These are phyloP conservation scores for Anthracocystis panici-leucophaei DNA, from an alignment of 1,284 basidiomycete species.

Conservation along the genomic window DNA sequence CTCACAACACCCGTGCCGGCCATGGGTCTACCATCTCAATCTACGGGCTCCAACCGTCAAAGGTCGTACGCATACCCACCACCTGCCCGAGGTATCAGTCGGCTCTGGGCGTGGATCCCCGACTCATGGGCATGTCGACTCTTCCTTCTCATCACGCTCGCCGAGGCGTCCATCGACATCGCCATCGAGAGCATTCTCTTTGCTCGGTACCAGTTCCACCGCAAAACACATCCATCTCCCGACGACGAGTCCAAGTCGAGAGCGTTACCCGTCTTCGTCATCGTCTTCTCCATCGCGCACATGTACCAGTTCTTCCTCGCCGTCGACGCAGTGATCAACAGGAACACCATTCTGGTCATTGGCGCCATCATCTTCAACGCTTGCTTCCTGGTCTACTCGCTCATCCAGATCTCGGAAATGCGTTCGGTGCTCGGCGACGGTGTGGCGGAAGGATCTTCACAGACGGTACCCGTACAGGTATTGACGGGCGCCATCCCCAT, in stretches of 20 bases:
- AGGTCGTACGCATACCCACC: slow-evolving; percentile 41
- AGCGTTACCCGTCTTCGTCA: slow-evolving; percentile 59
- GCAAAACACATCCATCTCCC: slow-evolving; percentile 31
- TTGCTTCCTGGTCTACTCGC: slow-evolving; percentile 59
- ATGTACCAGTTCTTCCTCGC: slow-evolving; percentile 59
- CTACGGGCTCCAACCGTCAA: slow-evolving; percentile 33
- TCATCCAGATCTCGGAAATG: slow-evolving; percentile 63
- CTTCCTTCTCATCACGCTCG: slow-evolving; percentile 59
- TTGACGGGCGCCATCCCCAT: slow-evolving; percentile 59
- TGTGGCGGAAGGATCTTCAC: slow-evolving; percentile 53
- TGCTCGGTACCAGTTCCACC: slow-evolving; percentile 45
- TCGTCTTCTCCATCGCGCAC: slow-evolving; percentile 61
- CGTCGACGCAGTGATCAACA: slow-evolving; percentile 58
- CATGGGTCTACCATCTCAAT: slow-evolving; percentile 33
- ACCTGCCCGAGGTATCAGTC: slow-evolving; percentile 37
- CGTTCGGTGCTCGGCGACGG: slow-evolving; percentile 59
- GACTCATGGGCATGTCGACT: slow-evolving; percentile 50
- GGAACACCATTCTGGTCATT: slow-evolving; percentile 61
- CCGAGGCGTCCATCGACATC: slow-evolving; percentile 56
- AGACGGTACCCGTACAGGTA: slow-evolving; percentile 62
- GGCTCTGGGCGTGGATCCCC: slow-evolving; percentile 50
- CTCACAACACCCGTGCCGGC: slow-evolving; percentile 16
- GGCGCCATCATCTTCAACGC: slow-evolving; percentile 60
- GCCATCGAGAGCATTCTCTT: slow-evolving; percentile 61
- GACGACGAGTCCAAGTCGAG: slow-evolving; percentile 47